Evolutionary conservation across 1,139 yeast genomes (phyloP).

Genomic region (Candida gigantensis): DNA sequence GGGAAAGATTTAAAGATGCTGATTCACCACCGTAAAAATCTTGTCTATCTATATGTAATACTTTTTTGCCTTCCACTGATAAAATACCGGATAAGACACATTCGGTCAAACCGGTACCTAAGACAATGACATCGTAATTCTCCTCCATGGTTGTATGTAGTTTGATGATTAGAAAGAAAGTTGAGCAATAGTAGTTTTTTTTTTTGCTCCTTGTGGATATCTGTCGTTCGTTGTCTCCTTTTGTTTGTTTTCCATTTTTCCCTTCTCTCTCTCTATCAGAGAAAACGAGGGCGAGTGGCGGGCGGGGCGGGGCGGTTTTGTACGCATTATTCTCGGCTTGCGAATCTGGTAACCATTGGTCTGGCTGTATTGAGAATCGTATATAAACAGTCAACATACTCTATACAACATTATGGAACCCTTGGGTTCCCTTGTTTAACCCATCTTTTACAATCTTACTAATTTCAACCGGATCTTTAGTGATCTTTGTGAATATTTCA

Average conservation of each 20-base stretch:
- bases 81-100: constrained; percentile 92
- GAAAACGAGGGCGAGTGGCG: not conserved
- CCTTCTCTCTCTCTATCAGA: not conserved
- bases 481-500: constrained; percentile 79
- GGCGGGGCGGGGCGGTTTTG: too few relatives aligned
- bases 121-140: constrained; percentile 73
- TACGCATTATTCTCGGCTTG: too few relatives aligned
- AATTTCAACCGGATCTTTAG: constrained; percentile 83
- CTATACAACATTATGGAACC: constrained; percentile 63
- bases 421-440: constrained; percentile 37
- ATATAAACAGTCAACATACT: not conserved
- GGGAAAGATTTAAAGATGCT: constrained; percentile 62
- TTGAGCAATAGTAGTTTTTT: not conserved
- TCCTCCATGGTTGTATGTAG: constrained; percentile 79
- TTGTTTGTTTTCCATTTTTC: too few relatives aligned
- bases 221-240: too few relatives aligned
- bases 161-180: too few relatives aligned
- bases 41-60: constrained; percentile 92
- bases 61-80: constrained; percentile 90
- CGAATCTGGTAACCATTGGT: too few relatives aligned
- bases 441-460: constrained; percentile 75
- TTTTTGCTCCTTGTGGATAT: not conserved
- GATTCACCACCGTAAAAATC: constrained; percentile 92
- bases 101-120: constrained; percentile 86
- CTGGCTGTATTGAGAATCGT: not conserved